These are phyloP conservation scores for Suillus subalutaceus DNA, from an alignment of 768 basidiomycete species.

Conservation along the genomic window DNA sequence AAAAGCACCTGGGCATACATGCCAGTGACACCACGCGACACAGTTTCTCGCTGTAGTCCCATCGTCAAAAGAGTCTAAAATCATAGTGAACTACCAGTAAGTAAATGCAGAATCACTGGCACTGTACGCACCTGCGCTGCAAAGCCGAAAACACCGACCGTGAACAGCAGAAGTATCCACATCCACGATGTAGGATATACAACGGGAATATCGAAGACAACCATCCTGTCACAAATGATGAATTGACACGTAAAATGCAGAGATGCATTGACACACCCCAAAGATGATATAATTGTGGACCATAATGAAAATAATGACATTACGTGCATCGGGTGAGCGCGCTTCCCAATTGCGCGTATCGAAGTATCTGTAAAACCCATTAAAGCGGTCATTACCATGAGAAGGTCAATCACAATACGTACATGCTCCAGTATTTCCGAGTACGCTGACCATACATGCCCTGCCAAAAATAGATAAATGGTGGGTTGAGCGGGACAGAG, in stretches of 20 bases:
- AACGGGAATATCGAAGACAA: conserved; percentile 1
- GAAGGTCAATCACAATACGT: conserved; percentile 26
- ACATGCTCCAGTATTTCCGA: conserved; percentile 73
- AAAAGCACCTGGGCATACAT: conserved; percentile 69
- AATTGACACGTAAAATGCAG: neutral
- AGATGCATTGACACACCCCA: neutral
- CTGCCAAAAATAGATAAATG: conserved; percentile 40
- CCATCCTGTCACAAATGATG: conserved; percentile 17
- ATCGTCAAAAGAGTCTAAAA: conserved; percentile 55
- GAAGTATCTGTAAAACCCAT: conserved; percentile 40
- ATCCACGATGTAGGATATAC: conserved; percentile 24
- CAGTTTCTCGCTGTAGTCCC: conserved; percentile 67
- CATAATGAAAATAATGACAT: conserved; percentile 67
- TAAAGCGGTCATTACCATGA: neutral
- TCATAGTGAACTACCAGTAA: neutral
- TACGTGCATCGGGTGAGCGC: conserved; percentile 75
- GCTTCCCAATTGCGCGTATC: conserved; percentile 72
- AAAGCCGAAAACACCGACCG: conserved; percentile 20
- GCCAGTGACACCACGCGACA: conserved; percentile 61
- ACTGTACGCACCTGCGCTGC: conserved; percentile 19
- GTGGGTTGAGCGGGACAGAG: neutral
- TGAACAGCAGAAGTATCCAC: conserved; percentile 18
- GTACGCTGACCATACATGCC: conserved; percentile 48
- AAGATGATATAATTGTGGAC: conserved; percentile 39
- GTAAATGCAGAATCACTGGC: neutral